phyloP scores from a whole-genome alignment of 768 basidiomycete species.

The Rhodotorula kratochvilovae region DNA sequence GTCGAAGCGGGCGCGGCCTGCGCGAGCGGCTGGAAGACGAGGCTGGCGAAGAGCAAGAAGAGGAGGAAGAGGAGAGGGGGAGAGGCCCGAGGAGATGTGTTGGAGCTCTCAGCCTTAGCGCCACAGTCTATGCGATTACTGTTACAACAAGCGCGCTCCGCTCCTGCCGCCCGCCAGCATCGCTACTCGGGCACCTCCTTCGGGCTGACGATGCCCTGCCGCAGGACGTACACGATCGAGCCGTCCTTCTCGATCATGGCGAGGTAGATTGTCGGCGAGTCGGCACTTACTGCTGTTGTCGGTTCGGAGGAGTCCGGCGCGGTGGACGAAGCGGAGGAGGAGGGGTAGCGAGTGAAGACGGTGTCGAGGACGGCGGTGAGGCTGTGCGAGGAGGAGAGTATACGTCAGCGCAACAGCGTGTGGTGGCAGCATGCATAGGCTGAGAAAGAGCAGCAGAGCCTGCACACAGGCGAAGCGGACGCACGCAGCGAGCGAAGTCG shows the following conservation, averaged over 20 bases:
- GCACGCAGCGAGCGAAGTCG: conserved; percentile 29
- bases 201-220: conserved; percentile 35
- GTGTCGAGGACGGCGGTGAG: conserved; percentile 18
- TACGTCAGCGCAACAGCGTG: too few species aligned
- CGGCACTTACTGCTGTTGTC: neutral
- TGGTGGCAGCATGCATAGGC: too few species aligned
- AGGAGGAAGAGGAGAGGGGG: too few species aligned
- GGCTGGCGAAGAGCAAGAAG: too few species aligned
- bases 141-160: too few species aligned
- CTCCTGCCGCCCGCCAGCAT: neutral
- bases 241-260: conserved; percentile 37
- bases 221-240: conserved; percentile 37
- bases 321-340: neutral
- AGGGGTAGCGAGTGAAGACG: conserved; percentile 11
- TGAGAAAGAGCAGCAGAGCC: too few species aligned
- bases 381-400: neutral
- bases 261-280: conserved; percentile 24
- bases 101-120: too few species aligned
- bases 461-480: too few species aligned
- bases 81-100: too few species aligned
- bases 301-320: neutral
- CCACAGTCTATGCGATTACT: too few species aligned
- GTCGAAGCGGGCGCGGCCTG: too few species aligned
- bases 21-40: too few species aligned
- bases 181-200: conserved; percentile 36